phyloP scores from a whole-genome alignment of 805 yeast species.

The Blastobotrys chiropterorum region DNA sequence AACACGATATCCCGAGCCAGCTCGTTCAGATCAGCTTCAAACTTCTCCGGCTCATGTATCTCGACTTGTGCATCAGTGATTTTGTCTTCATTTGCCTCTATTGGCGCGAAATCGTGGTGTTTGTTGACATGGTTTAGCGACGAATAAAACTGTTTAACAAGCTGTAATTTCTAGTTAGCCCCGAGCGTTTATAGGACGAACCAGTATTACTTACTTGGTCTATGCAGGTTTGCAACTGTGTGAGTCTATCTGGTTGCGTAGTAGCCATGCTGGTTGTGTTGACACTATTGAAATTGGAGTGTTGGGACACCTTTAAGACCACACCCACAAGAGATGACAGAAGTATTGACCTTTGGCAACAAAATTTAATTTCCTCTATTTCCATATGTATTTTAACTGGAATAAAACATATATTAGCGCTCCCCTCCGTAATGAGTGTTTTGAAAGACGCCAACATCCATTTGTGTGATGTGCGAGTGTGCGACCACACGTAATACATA shows the following conservation, averaged over 20 bases:
- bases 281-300: too few species aligned
- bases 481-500: too few species aligned
- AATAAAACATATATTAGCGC: too few species aligned
- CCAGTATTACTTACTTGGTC: conserved; percentile 48
- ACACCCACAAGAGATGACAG: too few species aligned
- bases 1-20: conserved; percentile 77
- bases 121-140: conserved; percentile 50
- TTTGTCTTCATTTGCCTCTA: conserved; percentile 22
- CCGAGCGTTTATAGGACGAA: neutral
- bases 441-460: too few species aligned
- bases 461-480: too few species aligned
- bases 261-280: conserved; percentile 33
- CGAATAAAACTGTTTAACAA: conserved; percentile 33
- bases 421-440: too few species aligned
- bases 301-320: too few species aligned
- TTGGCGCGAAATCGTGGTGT: conserved; percentile 55
- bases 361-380: too few species aligned
- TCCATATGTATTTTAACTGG: too few species aligned
- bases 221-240: conserved; percentile 82
- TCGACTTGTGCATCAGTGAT: neutral
- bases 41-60: conserved; percentile 1
- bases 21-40: conserved; percentile 48
- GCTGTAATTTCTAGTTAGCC: conserved; percentile 18
- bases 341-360: too few species aligned
- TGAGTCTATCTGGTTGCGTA: conserved; percentile 74